These are phyloP conservation scores for Aspergillus pseudoglaucus DNA, from an alignment of 2,329 filamentous ascomycete genomes.

Conservation along the genomic window DNA sequence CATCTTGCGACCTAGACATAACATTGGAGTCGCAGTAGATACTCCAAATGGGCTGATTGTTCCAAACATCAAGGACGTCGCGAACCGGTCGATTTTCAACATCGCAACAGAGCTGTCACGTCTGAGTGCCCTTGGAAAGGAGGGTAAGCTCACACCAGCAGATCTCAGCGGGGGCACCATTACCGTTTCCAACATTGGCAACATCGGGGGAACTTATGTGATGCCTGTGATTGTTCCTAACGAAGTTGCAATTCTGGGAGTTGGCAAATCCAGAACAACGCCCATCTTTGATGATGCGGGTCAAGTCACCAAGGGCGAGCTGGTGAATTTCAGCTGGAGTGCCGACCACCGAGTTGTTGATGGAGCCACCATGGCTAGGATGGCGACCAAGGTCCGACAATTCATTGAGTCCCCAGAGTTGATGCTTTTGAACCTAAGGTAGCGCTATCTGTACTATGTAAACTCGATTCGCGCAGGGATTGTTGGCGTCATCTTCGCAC, in stretches of 20 bases:
- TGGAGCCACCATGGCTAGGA: constrained; percentile 87
- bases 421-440: constrained; percentile 79
- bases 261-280: constrained; percentile 72
- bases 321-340: constrained; percentile 92
- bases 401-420: constrained; percentile 78
- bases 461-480: too few relatives aligned
- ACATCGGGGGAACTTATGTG: constrained; percentile 86
- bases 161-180: constrained; percentile 86
- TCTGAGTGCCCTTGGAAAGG: constrained; percentile 64
- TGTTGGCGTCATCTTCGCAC: too few relatives aligned
- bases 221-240: constrained; percentile 84
- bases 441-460: constrained; percentile 17
- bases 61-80: constrained; percentile 82
- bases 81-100: constrained; percentile 65
- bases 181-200: constrained; percentile 94
- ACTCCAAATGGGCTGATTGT: constrained; percentile 83
- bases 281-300: constrained; percentile 63
- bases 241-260: constrained; percentile 85
- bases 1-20: constrained; percentile 75
- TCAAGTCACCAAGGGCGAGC: constrained; percentile 66
- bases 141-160: constrained; percentile 65
- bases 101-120: constrained; percentile 71
- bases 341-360: constrained; percentile 93
- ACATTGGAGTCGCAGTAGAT: constrained; percentile 94
- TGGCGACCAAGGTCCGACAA: constrained; percentile 70